Percentiles rank a stretch among this genome's conserved stretches.
phyloP scores from a whole-genome alignment of 129 eudicot species.

The Sambucus nigra region DNA sequence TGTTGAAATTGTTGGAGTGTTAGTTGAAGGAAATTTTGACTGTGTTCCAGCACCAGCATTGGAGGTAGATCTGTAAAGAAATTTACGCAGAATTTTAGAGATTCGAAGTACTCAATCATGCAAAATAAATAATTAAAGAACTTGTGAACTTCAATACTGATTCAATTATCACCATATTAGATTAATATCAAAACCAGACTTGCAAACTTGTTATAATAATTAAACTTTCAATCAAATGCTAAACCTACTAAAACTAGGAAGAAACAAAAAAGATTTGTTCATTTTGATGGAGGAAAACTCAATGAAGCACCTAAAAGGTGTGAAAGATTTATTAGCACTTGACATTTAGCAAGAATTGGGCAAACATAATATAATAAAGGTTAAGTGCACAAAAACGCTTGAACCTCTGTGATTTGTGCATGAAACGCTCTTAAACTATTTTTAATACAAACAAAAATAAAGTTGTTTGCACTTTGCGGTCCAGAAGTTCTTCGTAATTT shows the following conservation, averaged over 20 bases:
- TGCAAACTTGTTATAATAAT: too few relatives aligned
- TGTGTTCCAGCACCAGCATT: slow-evolving; percentile 25
- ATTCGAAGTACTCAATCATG: not conserved
- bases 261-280: too few relatives aligned
- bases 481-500: too few relatives aligned
- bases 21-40: slow-evolving; percentile 40
- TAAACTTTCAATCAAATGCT: not conserved
- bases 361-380: too few relatives aligned
- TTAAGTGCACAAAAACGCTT: too few relatives aligned
- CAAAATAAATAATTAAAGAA: too few relatives aligned
- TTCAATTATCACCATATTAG: not conserved
- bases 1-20: slow-evolving; percentile 30
- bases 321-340: not conserved
- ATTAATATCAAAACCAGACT: not conserved
- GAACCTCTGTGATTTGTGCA: too few relatives aligned
- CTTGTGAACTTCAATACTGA: not conserved
- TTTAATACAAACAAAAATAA: too few relatives aligned
- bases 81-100: too few relatives aligned
- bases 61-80: slow-evolving; percentile 37
- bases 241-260: not conserved
- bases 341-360: not conserved
- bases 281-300: not conserved
- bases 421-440: too few relatives aligned
- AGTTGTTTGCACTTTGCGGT: too few relatives aligned
- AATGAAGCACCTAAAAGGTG: not conserved